Conservation (phyloP, 768 basidiomycete genomes). For the Rhodotorula graminis region DNA sequence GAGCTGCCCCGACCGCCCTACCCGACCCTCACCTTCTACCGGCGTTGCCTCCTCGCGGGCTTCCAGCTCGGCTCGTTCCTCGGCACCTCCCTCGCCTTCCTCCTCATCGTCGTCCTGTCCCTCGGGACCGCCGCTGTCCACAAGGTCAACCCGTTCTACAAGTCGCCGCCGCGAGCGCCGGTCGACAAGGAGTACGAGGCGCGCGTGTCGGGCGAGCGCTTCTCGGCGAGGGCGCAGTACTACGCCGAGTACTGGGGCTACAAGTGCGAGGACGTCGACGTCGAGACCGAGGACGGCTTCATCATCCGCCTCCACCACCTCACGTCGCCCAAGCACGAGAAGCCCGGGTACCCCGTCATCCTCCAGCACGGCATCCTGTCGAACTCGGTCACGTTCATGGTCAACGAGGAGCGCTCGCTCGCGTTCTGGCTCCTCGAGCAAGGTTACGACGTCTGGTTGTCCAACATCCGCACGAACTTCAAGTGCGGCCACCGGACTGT, state of each 20-base stretch:
- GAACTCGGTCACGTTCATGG: constrained; percentile 44
- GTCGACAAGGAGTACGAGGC: constrained; percentile 48
- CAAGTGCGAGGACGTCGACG: constrained; percentile 50
- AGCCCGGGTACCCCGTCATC: constrained; percentile 48
- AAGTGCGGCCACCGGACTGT: constrained; percentile 40
- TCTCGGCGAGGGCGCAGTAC: constrained; percentile 48
- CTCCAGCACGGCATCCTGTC: constrained; percentile 48
- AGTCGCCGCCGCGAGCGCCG: constrained; percentile 48
- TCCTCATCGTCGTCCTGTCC: constrained; percentile 49
- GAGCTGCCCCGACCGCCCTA: constrained; percentile 20
- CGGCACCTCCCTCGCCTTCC: constrained; percentile 48
- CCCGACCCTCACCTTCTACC: constrained; percentile 24
- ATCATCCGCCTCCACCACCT: constrained; percentile 40
- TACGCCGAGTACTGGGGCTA: constrained; percentile 44
- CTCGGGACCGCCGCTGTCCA: constrained; percentile 35
- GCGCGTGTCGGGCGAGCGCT: constrained; percentile 48
- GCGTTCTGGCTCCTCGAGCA: constrained; percentile 53
- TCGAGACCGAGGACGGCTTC: constrained; percentile 53
- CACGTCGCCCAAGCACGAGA: constrained; percentile 26
- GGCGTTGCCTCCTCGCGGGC: constrained; percentile 13
- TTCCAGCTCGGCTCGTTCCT: constrained; percentile 22
- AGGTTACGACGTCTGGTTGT: constrained; percentile 38
- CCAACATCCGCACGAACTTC: constrained; percentile 47
- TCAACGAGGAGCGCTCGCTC: constrained; percentile 53
- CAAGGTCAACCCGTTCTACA: constrained; percentile 40